phyloP scores from a whole-genome alignment of 768 basidiomycete species.

The Suillus subaureus region DNA sequence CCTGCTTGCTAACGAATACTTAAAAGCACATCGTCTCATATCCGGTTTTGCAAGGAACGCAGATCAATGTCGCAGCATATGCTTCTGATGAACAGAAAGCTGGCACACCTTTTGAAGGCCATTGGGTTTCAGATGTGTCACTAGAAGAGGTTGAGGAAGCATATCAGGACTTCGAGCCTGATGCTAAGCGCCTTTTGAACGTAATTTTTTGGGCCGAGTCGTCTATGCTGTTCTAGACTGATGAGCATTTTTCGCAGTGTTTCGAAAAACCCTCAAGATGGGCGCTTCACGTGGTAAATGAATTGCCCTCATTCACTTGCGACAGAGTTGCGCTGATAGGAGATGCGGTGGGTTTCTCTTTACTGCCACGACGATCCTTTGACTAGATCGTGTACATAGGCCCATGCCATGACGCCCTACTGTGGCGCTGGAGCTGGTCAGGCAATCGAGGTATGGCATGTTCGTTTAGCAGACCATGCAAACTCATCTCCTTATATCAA shows the following conservation, averaged over 20 bases:
- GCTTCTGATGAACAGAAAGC: conserved; percentile 27
- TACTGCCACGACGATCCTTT: not conserved
- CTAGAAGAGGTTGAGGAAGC: conserved; percentile 30
- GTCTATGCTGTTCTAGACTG: not conserved
- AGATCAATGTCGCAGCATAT: conserved; percentile 38
- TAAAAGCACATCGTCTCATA: conserved; percentile 41
- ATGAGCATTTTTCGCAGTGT: conserved; percentile 27
- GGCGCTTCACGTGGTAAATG: conserved; percentile 43
- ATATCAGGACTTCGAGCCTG: conserved; percentile 37
- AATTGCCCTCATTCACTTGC: conserved; percentile 39
- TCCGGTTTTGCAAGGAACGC: conserved; percentile 35
- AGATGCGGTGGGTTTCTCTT: not conserved
- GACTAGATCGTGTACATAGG: not conserved
- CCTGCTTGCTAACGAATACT: not conserved
- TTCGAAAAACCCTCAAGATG: conserved; percentile 39
- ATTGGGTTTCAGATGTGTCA: conserved; percentile 27
- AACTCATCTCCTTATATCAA: conserved; percentile 3
- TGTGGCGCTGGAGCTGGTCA: conserved; percentile 63
- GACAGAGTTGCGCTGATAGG: conserved; percentile 34
- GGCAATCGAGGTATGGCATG: conserved; percentile 48
- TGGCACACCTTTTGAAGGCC: conserved; percentile 30
- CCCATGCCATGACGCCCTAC: conserved; percentile 54
- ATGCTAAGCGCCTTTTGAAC: conserved; percentile 27
- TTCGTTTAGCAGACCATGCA: not conserved
- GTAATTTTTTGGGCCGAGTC: not conserved